Base-by-base conservation (phyloP, 2,329 filamentous ascomycete species). In the Talaromyces sp. region DNA sequence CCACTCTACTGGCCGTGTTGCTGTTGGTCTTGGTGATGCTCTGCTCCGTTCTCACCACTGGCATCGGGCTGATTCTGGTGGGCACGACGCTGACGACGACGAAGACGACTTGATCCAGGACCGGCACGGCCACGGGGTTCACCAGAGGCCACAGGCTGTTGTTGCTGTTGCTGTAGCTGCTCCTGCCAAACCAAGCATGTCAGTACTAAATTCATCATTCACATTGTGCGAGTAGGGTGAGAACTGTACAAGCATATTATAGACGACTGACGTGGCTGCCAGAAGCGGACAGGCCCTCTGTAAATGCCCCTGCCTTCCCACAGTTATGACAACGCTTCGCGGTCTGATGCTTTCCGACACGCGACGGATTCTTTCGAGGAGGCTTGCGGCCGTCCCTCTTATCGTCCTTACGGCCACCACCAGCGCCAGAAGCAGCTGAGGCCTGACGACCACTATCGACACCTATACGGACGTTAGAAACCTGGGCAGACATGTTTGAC, bases 401-500 rank as follows among this genome's bases (percentile, higher is more conserved):
- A 5, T 40, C 54, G 54, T 38, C 54, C 22, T 40, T 58, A 40
- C 54, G 47, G 54, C 53, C 31, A 15, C 53, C 53, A 36, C 31
- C 53, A 38, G 53, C 53, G 53, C 53, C 31, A 56, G 29, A 29
- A 38, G 53, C 31, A 58, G 29, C 53, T 58, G 53, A 15, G 53
- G 53, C 31, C 53, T 58, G n/a, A 36, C 54, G 54, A 27, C 5
- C 54, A 38, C 34, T 38, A 22, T 58, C 22, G 10, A 40, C 54
- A 58, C 54, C 54, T 58, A 34, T 22, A n/a, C 19, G 22, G 19
- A 40, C 19, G 54, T 58, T 27, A 58, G 54, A 22, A 36, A 58
- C 36, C 13, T 40, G 3, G 25, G 2, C 22, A 51, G 47, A 8
- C 47, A 51, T 49, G 19, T 0, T 29, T 51, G 11, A 51, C 17